Conservation (phyloP, 768 basidiomycete species). For the Hydnum rufescens region DNA sequence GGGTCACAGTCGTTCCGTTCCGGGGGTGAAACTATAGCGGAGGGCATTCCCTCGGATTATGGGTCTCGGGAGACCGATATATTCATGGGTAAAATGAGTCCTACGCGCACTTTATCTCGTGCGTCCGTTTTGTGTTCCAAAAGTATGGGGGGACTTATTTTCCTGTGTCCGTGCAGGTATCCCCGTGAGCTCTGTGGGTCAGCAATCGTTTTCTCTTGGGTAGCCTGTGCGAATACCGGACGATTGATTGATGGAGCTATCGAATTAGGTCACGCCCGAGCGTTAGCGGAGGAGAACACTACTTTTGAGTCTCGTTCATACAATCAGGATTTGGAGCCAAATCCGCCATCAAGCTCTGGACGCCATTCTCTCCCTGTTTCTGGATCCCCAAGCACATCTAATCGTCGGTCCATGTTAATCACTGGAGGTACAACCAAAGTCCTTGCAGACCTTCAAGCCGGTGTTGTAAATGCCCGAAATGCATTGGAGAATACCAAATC, state of each 20-base stretch:
- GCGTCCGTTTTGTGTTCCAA: conserved; percentile 20
- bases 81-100: conserved; percentile 27
- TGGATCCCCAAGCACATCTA: conserved; percentile 23
- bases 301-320: not conserved
- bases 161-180: conserved; percentile 29
- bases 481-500: conserved; percentile 74
- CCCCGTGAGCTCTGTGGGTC: conserved; percentile 59
- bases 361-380: conserved; percentile 22
- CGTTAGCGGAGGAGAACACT: conserved; percentile 51
- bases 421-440: conserved; percentile 64
- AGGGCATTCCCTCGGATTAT: conserved; percentile 47
- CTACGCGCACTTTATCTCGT: conserved; percentile 65
- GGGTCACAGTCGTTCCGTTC: not conserved
- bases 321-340: conserved; percentile 14
- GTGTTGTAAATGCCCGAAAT: conserved; percentile 55
- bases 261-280: conserved; percentile 56
- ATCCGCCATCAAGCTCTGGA: conserved; percentile 15
- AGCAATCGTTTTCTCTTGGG: conserved; percentile 17
- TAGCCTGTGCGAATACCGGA: conserved; percentile 2
- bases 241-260: not conserved
- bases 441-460: conserved; percentile 68
- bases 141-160: conserved; percentile 1
- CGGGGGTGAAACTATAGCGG: conserved; percentile 26
- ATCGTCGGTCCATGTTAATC: conserved; percentile 26
- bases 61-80: conserved; percentile 26